Evolutionary conservation across 148 eudicot species (phyloP), one percentile per base, ranked within the genome.

Genomic region (Arbutus unedo): DNA sequence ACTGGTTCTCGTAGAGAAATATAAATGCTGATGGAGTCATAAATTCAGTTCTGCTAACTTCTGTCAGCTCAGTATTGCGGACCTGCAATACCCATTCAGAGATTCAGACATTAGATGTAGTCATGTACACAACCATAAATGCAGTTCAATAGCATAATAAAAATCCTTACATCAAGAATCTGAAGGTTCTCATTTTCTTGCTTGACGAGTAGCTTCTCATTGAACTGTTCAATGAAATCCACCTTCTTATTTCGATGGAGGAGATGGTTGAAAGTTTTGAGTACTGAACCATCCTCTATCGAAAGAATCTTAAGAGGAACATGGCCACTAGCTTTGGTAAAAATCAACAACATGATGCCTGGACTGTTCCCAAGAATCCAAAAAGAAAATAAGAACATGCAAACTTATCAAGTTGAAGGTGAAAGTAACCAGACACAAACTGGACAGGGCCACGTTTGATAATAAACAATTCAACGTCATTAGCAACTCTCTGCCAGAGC

Each of bases 21-120:
- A 96, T 96, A 86, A 96, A 96, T 15, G 99, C 99, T 4, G 99
- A 96, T 31, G 99, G 99, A 50, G 99, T 96, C 99, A 94, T 94
- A 85, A 96, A 96, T 60, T 94, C 94, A 23, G 93, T 88, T 77
- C 91, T 89, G 91, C 96, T 93, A 87, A 96, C 99, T 93, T 96
- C 97, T n/a, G 89, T 94, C 50, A 92, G 77, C 88, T 91, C 97
- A 44, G 90, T 84, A 85, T 90, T 90, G 84, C 96, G 93, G 57
- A 96, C 98, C 99, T 96, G 89, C 83, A 83, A 71, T 81, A 62
- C 47, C n/a, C 71, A 59, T n/a, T 56, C 81, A 81, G 77, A 80
- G 50, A 45, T 54, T 82, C 80, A 81, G 44, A 47, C 55, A 72
- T 82, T 31, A 86, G 60, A 54, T 50, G 19, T 10, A 56, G 54